Evolutionary conservation across 129 eudicot genomes (phyloP), one percentile per base, ranked within the genome.

Genomic region (Heracleum sosnowskyi): DNA sequence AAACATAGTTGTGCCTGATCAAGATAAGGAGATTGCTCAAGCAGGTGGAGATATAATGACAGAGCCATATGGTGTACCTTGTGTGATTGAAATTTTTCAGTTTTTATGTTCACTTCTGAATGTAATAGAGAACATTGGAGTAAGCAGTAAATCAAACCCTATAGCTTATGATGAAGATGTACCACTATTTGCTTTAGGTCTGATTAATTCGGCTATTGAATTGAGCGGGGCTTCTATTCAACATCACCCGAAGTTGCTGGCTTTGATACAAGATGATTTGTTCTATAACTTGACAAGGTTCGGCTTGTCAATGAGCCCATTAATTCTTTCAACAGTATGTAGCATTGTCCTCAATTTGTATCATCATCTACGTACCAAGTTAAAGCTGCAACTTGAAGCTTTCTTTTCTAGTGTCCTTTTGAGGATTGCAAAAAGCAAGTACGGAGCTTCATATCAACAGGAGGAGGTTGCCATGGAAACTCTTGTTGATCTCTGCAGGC

Each of bases 401-500:
- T 90, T 90, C 85, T 90, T 92, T 81, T 87, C 97, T 7, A 88
- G 93, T 81, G 96, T 92, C 74, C 82, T 92, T 51, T 78, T 92
- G 81, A 83, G 97, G 79, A 90, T 90, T 63, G 87, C 93, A 64
- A 91, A 90, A 77, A 88, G 91, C 79, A 86, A 90, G 7, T 90
- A 78, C 78, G 97, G 97, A 12, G 91, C 93, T 81, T 85, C 93
- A 45, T 90, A 90, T 83, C 97, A 90, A 85, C 97, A 90, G 81
- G 93, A 92, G 85, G 97, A 92, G 83, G 93, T 88, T 81, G 97
- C 93, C 4, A 92, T 92, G 97, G 97, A 92, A 83, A 93, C 97
- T 79, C 93, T 92, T 77, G 97, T 92, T 83, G 97, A 92, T 85
- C 90, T 92, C 79, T 92, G 97, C 74, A 82, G 96, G 85, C 96